phyloP scores from a whole-genome alignment of 2,329 filamentous ascomycete genomes.

The Diplodia corticola region DNA sequence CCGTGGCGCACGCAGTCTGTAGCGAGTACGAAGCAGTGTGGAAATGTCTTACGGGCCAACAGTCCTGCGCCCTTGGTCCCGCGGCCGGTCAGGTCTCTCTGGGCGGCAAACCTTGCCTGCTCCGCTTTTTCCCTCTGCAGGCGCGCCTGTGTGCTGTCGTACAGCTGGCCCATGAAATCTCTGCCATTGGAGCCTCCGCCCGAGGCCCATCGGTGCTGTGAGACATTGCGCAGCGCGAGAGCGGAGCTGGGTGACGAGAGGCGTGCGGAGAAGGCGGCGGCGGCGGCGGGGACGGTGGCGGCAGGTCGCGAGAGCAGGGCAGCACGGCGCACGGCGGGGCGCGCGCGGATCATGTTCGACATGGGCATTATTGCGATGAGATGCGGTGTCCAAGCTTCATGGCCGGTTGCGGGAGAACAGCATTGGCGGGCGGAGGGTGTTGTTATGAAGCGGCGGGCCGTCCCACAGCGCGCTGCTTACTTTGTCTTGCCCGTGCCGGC shows the following conservation, averaged over 20 bases:
- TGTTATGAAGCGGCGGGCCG: not conserved
- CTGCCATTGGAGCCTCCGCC: slow-evolving; percentile 31
- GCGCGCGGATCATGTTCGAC: slow-evolving; percentile 17
- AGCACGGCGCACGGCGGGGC: slow-evolving; percentile 14
- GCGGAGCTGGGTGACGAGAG: not conserved
- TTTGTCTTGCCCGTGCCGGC: not conserved
- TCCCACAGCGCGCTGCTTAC: not conserved
- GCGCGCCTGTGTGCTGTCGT: slow-evolving; percentile 61
- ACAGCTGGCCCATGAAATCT: slow-evolving; percentile 62
- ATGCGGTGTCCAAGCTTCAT: slow-evolving; percentile 6
- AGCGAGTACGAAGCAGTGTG: not conserved
- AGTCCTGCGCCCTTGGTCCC: slow-evolving; percentile 18
- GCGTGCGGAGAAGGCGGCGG: slow-evolving; percentile 13
- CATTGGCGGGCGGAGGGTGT: slow-evolving; percentile 3
- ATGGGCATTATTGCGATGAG: slow-evolving; percentile 15
- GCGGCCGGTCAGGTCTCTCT: slow-evolving; percentile 41
- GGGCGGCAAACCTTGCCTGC: slow-evolving; percentile 52
- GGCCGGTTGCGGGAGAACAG: slow-evolving; percentile 6
- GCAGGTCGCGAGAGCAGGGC: slow-evolving; percentile 7
- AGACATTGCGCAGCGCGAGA: not conserved
- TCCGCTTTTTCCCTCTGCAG: slow-evolving; percentile 60
- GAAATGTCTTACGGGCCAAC: slow-evolving; percentile 15
- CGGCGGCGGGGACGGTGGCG: not conserved
- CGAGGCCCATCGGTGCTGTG: slow-evolving; percentile 10
- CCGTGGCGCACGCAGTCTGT: not conserved